Percentiles rank a stretch among this genome's conserved stretches.
Evolutionary conservation across 768 basidiomycete genomes (phyloP).

Genomic region (Amanita jacksonii): DNA sequence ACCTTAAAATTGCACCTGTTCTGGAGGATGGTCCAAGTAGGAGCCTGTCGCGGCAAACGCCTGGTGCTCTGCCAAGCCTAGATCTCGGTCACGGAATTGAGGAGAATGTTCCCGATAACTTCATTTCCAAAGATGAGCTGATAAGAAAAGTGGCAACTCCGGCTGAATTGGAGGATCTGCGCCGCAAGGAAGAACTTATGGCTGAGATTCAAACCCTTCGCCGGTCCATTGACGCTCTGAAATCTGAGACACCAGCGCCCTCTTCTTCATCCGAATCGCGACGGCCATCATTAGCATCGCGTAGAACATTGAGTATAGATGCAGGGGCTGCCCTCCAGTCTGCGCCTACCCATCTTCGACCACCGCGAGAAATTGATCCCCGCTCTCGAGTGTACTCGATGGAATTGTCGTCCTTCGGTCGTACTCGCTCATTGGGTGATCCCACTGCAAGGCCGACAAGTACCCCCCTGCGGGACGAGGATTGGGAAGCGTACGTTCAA

Average conservation of each 20-base stretch:
- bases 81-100: slow-evolving; percentile 71
- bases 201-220: slow-evolving; percentile 75
- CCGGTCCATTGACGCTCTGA: slow-evolving; percentile 66
- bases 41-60: slow-evolving; percentile 38
- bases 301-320: slow-evolving; percentile 61
- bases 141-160: slow-evolving; percentile 27
- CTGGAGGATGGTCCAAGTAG: slow-evolving; percentile 46
- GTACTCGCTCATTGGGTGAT: slow-evolving; percentile 35
- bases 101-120: slow-evolving; percentile 63
- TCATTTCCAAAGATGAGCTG: slow-evolving; percentile 42
- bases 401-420: slow-evolving; percentile 46
- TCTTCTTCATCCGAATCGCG: slow-evolving; percentile 55
- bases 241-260: slow-evolving; percentile 61
- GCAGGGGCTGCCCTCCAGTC: slow-evolving; percentile 42
- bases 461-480: slow-evolving; percentile 62
- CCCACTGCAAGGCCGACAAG: slow-evolving; percentile 63
- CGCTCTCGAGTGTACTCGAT: slow-evolving; percentile 64
- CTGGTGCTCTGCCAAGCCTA: slow-evolving; percentile 54
- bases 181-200: slow-evolving; percentile 61
- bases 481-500: slow-evolving; percentile 82
- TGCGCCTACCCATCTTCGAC: slow-evolving; percentile 49
- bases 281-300: slow-evolving; percentile 55
- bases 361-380: slow-evolving; percentile 60
- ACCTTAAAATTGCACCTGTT: slow-evolving; percentile 55
- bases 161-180: slow-evolving; percentile 46